These are phyloP conservation scores for Colletotrichum spaethianum DNA, from an alignment of 2,329 filamentous ascomycete genomes.

Conservation along the genomic window DNA sequence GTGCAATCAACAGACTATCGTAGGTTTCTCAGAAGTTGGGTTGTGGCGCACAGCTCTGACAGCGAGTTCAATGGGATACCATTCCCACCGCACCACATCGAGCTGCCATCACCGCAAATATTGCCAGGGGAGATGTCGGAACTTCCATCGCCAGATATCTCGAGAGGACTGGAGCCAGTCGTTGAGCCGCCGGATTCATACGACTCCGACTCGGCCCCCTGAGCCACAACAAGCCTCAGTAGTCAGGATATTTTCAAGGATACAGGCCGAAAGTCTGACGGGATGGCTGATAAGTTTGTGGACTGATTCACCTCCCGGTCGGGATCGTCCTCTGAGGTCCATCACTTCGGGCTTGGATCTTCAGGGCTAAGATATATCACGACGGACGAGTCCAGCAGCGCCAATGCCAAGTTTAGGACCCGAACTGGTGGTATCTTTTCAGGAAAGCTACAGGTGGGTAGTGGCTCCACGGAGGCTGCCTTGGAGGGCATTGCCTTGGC, in stretches of 20 bases:
- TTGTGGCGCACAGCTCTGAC: slow-evolving; percentile 61
- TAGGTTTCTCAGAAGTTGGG: slow-evolving; percentile 63
- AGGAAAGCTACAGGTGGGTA: slow-evolving; percentile 8
- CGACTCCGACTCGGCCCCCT: slow-evolving; percentile 35
- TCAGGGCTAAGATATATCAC: neutral
- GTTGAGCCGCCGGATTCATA: slow-evolving; percentile 47
- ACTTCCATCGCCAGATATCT: slow-evolving; percentile 32
- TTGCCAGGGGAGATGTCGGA: slow-evolving; percentile 48
- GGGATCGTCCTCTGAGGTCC: neutral
- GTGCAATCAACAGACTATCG: slow-evolving; percentile 55
- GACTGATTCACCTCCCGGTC: neutral
- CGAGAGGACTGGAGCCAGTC: slow-evolving; percentile 48
- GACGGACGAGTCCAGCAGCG: neutral
- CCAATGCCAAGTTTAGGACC: neutral
- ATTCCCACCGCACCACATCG: slow-evolving; percentile 61
- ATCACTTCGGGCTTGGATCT: neutral
- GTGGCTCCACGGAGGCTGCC: slow-evolving; percentile 18
- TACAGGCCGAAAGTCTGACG: neutral
- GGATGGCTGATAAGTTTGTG: no score
- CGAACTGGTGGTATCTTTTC: neutral
- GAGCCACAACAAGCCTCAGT: slow-evolving; percentile 7
- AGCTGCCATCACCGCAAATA: slow-evolving; percentile 64
- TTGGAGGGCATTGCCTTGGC: neutral
- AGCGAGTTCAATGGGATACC: slow-evolving; percentile 61
- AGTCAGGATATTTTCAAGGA: neutral